Conservation (phyloP, 306 rosid genomes). For the Astragalus membranaceus region DNA sequence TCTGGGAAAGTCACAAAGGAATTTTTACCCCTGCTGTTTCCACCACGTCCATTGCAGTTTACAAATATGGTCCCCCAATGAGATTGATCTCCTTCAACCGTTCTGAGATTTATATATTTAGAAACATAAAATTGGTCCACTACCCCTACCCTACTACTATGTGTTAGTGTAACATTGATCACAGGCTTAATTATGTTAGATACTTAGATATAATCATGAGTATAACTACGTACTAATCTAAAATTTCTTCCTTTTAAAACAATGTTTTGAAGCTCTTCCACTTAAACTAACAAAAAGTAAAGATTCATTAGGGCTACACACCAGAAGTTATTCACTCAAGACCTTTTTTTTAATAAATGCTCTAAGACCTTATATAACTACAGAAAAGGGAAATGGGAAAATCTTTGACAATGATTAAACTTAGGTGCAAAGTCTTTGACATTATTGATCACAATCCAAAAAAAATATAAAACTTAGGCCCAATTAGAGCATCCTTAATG, state of each 20-base stretch:
- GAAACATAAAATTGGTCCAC: conserved; percentile 7
- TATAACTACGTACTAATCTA: not conserved
- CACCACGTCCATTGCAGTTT: not conserved
- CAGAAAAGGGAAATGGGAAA: no score
- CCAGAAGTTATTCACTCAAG: no score
- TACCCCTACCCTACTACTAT: not conserved
- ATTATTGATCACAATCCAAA: no score
- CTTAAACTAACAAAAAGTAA: not conserved
- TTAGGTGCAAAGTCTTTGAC: no score
- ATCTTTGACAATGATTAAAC: no score
- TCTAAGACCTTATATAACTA: no score
- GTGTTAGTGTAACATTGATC: not conserved
- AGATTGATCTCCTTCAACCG: conserved; percentile 1
- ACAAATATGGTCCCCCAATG: conserved; percentile 18
- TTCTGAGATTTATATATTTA: not conserved
- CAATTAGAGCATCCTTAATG: no score
- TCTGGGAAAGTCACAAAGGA: not conserved
- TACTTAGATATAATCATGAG: not conserved
- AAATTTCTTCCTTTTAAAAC: not conserved
- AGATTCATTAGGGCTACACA: not conserved
- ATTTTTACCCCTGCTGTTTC: not conserved
- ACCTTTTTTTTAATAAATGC: no score
- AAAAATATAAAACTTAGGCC: no score
- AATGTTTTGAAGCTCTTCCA: not conserved
- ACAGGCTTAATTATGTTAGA: not conserved